Evolutionary conservation across 1,284 basidiomycete species (phyloP).

Genomic region (Paramarasmius palmivorus): DNA sequence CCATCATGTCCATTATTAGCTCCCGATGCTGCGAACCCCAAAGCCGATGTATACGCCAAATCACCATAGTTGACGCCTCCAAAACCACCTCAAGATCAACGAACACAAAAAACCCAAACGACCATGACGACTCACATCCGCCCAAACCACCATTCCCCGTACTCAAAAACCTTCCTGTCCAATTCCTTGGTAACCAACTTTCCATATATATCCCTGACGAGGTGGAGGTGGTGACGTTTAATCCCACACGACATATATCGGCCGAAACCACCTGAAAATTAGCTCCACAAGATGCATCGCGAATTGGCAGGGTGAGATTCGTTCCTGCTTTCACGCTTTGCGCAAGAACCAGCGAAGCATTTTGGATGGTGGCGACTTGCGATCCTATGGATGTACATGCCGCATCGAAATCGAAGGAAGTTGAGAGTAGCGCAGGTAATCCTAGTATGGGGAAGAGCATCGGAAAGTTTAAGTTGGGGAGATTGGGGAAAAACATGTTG

Average conservation of each 20-base stretch:
- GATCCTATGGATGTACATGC: background rate
- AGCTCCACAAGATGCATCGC: background rate
- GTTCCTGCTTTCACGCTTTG: background rate
- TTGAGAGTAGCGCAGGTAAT: background rate
- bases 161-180: background rate
- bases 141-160: background rate
- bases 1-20: conserved; percentile 21
- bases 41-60: conserved; percentile 8
- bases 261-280: background rate
- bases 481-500: no score
- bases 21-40: conserved; percentile 17
- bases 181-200: background rate
- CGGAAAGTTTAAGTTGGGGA: no score
- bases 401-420: background rate
- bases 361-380: background rate
- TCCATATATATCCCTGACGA: background rate
- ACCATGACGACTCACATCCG: no score
- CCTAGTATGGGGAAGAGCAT: no score
- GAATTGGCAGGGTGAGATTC: background rate
- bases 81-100: no score
- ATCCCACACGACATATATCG: background rate
- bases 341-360: background rate
- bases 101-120: no score
- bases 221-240: background rate
- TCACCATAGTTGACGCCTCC: conserved; percentile 14